Evolutionary conservation across 352 stramenopile species (phyloP), one percentile per base, ranked within the genome.

Genomic region (Peronospora belbahrii): DNA sequence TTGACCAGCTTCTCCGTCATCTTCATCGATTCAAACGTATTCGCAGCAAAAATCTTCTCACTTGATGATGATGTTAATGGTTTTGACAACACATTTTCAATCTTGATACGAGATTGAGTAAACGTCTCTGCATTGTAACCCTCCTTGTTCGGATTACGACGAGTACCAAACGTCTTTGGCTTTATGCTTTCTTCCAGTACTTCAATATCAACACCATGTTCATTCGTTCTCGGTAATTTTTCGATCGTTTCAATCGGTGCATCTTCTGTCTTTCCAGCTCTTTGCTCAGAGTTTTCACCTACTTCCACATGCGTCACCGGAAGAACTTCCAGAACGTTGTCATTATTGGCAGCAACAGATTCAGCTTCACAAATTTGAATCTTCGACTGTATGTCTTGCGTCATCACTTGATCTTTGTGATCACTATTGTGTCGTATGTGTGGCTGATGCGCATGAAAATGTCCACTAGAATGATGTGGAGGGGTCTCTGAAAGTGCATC

Each of bases 101-200:
- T 74, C 40, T 62, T 68, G 13, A 80, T 47, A 23, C 64, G 58
- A 39, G 84, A 35, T 34, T 69, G 59, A 7, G 66, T 70, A 37
- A 85, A 86, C 30, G 59, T 70, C 36, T 85, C 64, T 3, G 73
- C 67, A 28, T 59, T 74, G 59, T 93, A 89, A 9, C 34, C 44
- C 27, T 78, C 77, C 53, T 90, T 93, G 66, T 90, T 93, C 1
- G 82, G 82, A 49, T 91, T 91, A 39, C 77, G 76, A 20, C 82
- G 82, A 11, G 82, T 87, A 20, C 80, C 80, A 55, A 88, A 86
- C 20, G 50, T 23, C 28, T 65, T 53, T 0, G 30, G 1, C 27
- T 56, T 67, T n/a, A 28, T 18, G n/a, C n/a, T n/a, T 24, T 55
- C 39, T 5, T 4, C n/a, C 0, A 13, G 1, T 17, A 51, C 43